These are phyloP conservation scores for Wickerhamomyces sp. DNA, from an alignment of 1,139 yeast genomes.

Conservation along the genomic window DNA sequence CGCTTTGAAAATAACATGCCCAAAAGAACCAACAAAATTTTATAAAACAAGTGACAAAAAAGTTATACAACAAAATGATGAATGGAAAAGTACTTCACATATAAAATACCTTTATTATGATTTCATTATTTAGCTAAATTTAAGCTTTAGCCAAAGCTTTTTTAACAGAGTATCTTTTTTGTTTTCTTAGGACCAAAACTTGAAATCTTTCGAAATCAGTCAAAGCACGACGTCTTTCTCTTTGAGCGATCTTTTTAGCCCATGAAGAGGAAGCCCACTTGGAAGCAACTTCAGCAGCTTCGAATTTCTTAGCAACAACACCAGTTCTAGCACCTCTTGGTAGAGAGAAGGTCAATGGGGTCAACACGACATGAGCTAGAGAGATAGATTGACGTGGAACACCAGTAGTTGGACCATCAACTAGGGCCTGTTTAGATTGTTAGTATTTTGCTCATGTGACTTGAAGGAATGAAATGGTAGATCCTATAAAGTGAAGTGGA, in stretches of 20 bases:
- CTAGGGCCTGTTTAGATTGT: constrained; percentile 53
- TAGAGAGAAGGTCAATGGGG: constrained; percentile 83
- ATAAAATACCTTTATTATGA: constrained; percentile 4
- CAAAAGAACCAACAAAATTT: constrained; percentile 2
- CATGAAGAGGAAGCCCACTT: constrained; percentile 93
- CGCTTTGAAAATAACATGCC: no score
- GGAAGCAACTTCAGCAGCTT: constrained; percentile 79
- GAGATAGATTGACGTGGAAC: constrained; percentile 90
- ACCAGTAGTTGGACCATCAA: constrained; percentile 90
- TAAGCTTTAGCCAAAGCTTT: constrained; percentile 89
- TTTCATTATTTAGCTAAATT: constrained; percentile 22
- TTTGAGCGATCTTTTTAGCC: constrained; percentile 98
- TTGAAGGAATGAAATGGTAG: no score
- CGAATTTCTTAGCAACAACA: constrained; percentile 88
- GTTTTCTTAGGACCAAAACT: constrained; percentile 95
- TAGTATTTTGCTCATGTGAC: constrained; percentile 16
- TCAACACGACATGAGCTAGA: constrained; percentile 84
- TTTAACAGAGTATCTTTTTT: constrained; percentile 91
- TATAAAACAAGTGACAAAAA: constrained; percentile 3
- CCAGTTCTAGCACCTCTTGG: constrained; percentile 94
- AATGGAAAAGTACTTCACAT: neutral
- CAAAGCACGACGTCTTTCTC: constrained; percentile 87
- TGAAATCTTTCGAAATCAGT: constrained; percentile 99
- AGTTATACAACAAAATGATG: constrained; percentile 1
- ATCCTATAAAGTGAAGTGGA: neutral